Evolutionary conservation across 208 protist genomes (phyloP), one percentile per base, ranked within the genome.

Genomic region (Tritrichomonas foetus): DNA sequence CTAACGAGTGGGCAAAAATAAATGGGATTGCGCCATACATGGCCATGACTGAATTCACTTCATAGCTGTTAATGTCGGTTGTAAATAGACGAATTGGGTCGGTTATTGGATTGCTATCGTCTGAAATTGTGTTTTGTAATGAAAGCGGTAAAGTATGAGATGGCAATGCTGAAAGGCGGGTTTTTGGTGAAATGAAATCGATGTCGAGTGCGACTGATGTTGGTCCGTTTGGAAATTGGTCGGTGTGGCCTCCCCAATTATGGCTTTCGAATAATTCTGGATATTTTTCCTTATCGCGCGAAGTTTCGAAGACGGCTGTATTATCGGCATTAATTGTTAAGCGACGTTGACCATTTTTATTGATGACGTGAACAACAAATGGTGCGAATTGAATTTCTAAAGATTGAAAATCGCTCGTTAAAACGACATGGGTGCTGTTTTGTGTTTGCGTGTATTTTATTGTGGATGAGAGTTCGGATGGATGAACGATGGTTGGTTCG

Each of bases 11-110:
- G 16, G 27, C 16, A 5, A 89, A 53, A 22, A 89, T 8, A 9
- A 89, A 39, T 57, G 78, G 78, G 39, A 89, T 36, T 20, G 78
- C 41, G 9, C 78, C 78, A 47, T 89, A 89, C 78, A 89, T 89
- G 5, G 78, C 27, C 78, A 89, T 89, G 8, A 14, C 47, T 5
- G 44, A 53, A 36, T 22, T 49, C 11, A 89, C 14, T 89, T 89
- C 78, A 47, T 39, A 89, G 11, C 9, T 36, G 30, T 89, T 89
- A n/a, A 89, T 89, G 16, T 89, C 78, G 2, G 47, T 57, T 11
- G 53, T 89, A 20, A 61, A 89, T 3, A 89, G 22, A 39, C 47
- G 41, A 39, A 89, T 89, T 57, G 78, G 78, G 5, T 89, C 78
- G 53, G 41, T 57, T 22, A 61, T 16, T n/a, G n/a, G n/a, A n/a